These are phyloP conservation scores for Rhizopus sp. DNA, from an alignment of 371 early-diverging fungal genomes.

Conservation along the genomic window DNA sequence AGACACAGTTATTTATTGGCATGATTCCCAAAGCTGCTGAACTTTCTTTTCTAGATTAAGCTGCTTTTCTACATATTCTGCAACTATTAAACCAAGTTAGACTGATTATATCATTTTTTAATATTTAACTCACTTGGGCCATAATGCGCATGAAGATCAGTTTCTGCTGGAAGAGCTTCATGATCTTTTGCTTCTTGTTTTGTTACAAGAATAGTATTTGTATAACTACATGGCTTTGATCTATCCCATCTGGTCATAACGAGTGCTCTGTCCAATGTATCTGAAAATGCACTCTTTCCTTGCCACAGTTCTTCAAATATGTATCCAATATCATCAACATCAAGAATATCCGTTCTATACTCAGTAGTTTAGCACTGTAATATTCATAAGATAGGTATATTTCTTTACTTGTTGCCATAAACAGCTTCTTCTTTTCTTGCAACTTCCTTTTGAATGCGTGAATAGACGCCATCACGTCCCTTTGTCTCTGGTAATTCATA, in stretches of 20 bases:
- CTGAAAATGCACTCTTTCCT: conserved; percentile 77
- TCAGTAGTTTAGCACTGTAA: neutral
- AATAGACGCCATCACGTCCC: conserved; percentile 71
- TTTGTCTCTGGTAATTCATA: conserved; percentile 75
- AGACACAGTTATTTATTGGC: conserved; percentile 1
- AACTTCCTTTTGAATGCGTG: conserved; percentile 75
- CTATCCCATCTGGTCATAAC: conserved; percentile 81
- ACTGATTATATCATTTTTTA: neutral
- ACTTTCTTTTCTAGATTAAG: conserved; percentile 19
- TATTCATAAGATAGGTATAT: neutral
- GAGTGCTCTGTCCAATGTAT: conserved; percentile 67
- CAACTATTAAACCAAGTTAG: neutral
- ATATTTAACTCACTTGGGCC: conserved; percentile 18
- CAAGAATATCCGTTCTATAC: conserved; percentile 37
- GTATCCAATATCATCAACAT: conserved; percentile 76
- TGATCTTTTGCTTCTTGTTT: conserved; percentile 73
- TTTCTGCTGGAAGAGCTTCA: conserved; percentile 40
- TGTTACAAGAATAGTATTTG: conserved; percentile 84
- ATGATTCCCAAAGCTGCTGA: conserved; percentile 19
- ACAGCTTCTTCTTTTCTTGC: conserved; percentile 61
- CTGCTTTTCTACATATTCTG: conserved; percentile 15
- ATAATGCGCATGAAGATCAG: conserved; percentile 37
- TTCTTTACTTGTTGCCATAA: conserved; percentile 45
- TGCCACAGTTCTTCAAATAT: conserved; percentile 90
- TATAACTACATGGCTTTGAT: conserved; percentile 58